These are phyloP conservation scores for Irineochytrium annulatum DNA, from an alignment of 192 early-diverging fungal species.

Conservation along the genomic window DNA sequence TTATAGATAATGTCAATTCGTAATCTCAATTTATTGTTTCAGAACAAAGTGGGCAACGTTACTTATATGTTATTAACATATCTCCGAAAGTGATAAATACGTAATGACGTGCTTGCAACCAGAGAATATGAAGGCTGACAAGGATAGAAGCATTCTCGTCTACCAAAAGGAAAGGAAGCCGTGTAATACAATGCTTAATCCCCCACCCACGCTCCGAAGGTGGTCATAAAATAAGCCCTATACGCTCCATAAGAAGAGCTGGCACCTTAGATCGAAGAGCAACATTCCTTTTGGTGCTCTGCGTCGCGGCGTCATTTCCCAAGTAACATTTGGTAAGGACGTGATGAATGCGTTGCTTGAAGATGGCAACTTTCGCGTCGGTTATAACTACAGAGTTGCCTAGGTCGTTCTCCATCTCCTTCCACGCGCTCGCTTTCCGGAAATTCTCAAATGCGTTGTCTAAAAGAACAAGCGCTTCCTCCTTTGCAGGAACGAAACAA, in stretches of 20 bases:
- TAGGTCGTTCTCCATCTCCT: neutral
- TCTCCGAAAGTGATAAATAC: no score
- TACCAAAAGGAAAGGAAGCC: no score
- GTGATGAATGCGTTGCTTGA: neutral
- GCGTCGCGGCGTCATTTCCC: neutral
- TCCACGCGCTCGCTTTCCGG: neutral
- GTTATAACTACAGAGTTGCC: neutral
- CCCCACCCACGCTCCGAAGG: no score
- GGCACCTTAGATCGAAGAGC: neutral
- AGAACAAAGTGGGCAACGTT: no score
- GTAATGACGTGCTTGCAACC: no score
- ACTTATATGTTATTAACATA: no score
- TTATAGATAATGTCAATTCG: no score
- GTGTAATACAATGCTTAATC: no score
- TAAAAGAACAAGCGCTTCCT: neutral
- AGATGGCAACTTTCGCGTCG: neutral
- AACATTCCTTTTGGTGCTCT: neutral
- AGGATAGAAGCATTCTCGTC: no score
- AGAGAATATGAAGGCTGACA: no score
- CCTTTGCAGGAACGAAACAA: constrained; percentile 1
- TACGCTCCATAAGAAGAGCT: neutral
- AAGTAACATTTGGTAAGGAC: neutral
- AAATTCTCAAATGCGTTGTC: neutral
- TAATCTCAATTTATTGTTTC: no score
- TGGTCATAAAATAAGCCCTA: neutral